Evolutionary conservation across 331 rosid genomes (phyloP).

Genomic region (Malus hybrid): DNA sequence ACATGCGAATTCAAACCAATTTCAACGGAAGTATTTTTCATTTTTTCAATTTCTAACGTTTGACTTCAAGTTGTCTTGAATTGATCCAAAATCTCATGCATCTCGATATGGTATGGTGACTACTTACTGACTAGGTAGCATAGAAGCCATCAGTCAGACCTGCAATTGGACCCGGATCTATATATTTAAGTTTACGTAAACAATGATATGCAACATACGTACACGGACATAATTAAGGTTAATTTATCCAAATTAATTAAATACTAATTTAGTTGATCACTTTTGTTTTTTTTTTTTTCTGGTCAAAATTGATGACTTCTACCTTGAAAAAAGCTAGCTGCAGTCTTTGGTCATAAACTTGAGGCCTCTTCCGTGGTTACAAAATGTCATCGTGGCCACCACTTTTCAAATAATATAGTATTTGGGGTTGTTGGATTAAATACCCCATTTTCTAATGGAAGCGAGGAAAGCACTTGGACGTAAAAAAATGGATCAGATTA

Average conservation of each 20-base stretch:
- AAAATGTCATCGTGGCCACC: neutral
- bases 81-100: neutral
- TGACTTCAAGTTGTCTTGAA: neutral
- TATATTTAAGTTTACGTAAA: neutral
- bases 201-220: neutral
- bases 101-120: too few relatives aligned
- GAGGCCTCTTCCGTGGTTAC: neutral
- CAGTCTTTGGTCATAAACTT: neutral
- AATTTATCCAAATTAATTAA: neutral
- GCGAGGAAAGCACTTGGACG: neutral
- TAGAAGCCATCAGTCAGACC: neutral
- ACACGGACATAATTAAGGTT: neutral
- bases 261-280: neutral
- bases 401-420: neutral
- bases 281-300: too few relatives aligned
- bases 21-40: neutral
- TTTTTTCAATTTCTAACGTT: neutral
- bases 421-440: neutral
- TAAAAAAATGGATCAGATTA: neutral
- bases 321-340: neutral
- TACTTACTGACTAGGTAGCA: too few relatives aligned
- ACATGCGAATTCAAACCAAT: neutral
- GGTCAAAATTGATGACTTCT: neutral
- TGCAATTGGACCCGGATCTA: neutral
- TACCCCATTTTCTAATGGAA: neutral